Conservation (phyloP, 805 yeast genomes). For the Candida sonorensis region DNA sequence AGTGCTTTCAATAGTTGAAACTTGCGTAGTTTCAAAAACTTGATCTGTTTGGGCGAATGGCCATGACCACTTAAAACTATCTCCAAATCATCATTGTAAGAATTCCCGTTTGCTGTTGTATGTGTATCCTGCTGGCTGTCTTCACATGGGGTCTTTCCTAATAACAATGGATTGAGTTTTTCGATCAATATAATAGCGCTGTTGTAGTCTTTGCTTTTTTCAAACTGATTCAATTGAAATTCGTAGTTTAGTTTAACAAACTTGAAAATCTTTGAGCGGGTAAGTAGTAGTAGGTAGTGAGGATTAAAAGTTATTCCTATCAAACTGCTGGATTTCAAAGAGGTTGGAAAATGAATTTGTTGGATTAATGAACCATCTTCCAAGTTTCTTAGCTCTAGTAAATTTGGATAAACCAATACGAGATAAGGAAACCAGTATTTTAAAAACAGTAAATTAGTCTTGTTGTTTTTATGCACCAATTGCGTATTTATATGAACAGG, state of each 20-base stretch:
- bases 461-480: background rate
- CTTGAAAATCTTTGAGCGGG: constrained; percentile 23
- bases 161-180: constrained; percentile 22
- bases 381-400: constrained; percentile 33
- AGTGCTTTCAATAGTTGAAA: constrained; percentile 36
- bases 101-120: background rate
- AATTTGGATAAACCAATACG: constrained; percentile 21
- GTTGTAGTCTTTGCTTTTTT: constrained; percentile 23
- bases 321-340: too few relatives aligned
- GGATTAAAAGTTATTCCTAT: constrained; percentile 25
- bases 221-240: constrained; percentile 28
- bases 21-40: constrained; percentile 32
- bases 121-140: constrained; percentile 1
- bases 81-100: constrained; percentile 1
- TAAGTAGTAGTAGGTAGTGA: constrained; percentile 21
- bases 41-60: constrained; percentile 23
- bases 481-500: constrained; percentile 9
- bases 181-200: constrained; percentile 40
- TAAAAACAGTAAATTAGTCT: constrained; percentile 10
- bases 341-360: constrained; percentile 5
- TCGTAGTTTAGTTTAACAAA: constrained; percentile 23
- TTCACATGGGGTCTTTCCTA: constrained; percentile 6
- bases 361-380: constrained; percentile 22
- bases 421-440: constrained; percentile 35
- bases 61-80: constrained; percentile 1